phyloP scores from a whole-genome alignment of 495 filamentous ascomycete species.

The Aspergillus kassunensis region DNA sequence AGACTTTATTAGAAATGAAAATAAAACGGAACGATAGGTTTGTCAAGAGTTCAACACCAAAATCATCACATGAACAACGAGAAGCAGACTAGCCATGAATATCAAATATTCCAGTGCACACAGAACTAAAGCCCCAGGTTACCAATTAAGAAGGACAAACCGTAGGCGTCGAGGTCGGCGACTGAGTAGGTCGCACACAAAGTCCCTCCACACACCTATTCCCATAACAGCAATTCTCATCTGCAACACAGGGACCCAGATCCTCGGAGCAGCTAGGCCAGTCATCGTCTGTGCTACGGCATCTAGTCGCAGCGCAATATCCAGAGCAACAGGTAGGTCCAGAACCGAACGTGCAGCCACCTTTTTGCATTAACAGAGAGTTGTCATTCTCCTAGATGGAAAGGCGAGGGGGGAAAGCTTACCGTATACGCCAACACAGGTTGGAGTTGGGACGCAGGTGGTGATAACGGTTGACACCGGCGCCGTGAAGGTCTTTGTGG shows the following conservation, averaged over 20 bases:
- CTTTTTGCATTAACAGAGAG: neutral
- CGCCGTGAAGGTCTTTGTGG: conserved; percentile 26
- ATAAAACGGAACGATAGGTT: too few species aligned
- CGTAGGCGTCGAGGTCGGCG: neutral
- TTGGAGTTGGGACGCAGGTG: conserved; percentile 30
- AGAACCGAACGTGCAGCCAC: conserved; percentile 15
- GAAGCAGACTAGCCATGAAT: too few species aligned
- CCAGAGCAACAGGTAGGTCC: conserved; percentile 24
- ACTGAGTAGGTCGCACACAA: conserved; percentile 9
- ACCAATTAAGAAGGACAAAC: neutral
- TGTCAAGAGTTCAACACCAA: too few species aligned
- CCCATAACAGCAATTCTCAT: conserved; percentile 27
- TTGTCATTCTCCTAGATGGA: too few species aligned
- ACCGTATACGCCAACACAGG: conserved; percentile 32
- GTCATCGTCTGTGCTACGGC: conserved; percentile 24
- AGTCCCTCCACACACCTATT: conserved; percentile 24
- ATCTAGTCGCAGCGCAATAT: conserved; percentile 28
- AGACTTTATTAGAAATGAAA: too few species aligned
- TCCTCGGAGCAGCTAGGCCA: conserved; percentile 28
- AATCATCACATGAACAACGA: too few species aligned
- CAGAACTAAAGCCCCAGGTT: too few species aligned
- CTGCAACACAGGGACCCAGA: conserved; percentile 18
- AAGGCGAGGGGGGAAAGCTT: neutral
- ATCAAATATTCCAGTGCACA: too few species aligned
- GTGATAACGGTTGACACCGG: conserved; percentile 29